phyloP scores from a whole-genome alignment of 306 rosid genomes.

The Rosa multiflora region DNA sequence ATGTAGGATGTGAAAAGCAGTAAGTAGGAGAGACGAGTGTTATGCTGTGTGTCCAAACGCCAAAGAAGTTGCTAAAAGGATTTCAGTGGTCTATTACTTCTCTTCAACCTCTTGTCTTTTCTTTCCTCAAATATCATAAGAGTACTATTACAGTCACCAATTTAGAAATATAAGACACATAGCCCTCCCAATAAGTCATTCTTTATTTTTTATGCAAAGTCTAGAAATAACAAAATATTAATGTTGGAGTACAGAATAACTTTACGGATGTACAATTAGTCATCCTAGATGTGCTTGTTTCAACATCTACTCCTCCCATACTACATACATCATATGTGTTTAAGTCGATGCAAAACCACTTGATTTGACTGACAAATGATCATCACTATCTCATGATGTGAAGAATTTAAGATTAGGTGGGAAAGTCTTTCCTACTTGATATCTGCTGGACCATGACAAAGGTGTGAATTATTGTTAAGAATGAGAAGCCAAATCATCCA shows the following conservation, averaged over 20 bases:
- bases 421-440: not conserved
- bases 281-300: not conserved
- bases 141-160: not conserved
- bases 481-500: not conserved
- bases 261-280: not conserved
- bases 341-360: not conserved
- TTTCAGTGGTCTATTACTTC: not conserved
- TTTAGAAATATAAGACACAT: not conserved
- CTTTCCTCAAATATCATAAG: not conserved
- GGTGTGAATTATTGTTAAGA: not conserved
- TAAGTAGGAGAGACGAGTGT: not conserved
- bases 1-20: not conserved
- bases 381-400: slow-evolving; percentile 5
- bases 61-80: not conserved
- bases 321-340: not conserved
- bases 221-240: not conserved
- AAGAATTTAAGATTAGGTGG: slow-evolving; percentile 7
- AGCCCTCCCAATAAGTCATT: not conserved
- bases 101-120: not conserved
- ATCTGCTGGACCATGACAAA: not conserved
- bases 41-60: not conserved
- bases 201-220: not conserved
- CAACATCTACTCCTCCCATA: not conserved
- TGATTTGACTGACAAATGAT: slow-evolving; percentile 1
- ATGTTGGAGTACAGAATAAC: not conserved